Evolutionary conservation across 371 early-diverging fungal genomes (phyloP).

Genomic region (Mortierella sp.): DNA sequence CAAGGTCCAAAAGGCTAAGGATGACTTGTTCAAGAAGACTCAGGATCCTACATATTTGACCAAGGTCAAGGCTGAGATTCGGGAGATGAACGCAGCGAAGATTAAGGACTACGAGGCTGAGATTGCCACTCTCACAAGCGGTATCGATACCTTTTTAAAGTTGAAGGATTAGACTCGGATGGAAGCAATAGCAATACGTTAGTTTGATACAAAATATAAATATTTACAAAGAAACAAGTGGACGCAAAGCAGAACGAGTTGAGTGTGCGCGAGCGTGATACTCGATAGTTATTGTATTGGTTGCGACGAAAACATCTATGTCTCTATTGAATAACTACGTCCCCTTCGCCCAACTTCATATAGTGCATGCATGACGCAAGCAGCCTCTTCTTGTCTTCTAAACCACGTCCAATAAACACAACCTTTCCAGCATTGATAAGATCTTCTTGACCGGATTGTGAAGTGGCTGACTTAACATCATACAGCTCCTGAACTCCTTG

Average conservation of each 20-base stretch:
- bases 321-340: slow-evolving; percentile 15
- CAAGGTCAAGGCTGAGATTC: slow-evolving; percentile 74
- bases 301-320: not conserved
- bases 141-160: slow-evolving; percentile 74
- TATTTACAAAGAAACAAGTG: not conserved
- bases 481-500: slow-evolving; percentile 96
- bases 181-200: not conserved
- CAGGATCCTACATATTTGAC: slow-evolving; percentile 71
- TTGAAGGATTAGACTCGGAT: slow-evolving; percentile 61
- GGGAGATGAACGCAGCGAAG: slow-evolving; percentile 74
- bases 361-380: slow-evolving; percentile 29
- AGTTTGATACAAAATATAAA: not conserved
- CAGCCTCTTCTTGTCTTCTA: slow-evolving; percentile 28
- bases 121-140: slow-evolving; percentile 70
- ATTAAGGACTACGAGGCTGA: slow-evolving; percentile 77
- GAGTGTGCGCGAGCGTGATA: too few species aligned
- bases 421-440: slow-evolving; percentile 27
- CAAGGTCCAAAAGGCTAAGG: slow-evolving; percentile 67
- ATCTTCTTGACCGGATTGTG: slow-evolving; percentile 20
- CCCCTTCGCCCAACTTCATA: slow-evolving; percentile 16
- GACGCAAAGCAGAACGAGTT: too few species aligned
- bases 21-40: slow-evolving; percentile 68
- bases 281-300: too few species aligned
- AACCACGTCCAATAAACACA: slow-evolving; percentile 57
- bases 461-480: slow-evolving; percentile 74